Evolutionary conservation across 306 rosid species (phyloP).

Genomic region (Citrullus colocynthis): DNA sequence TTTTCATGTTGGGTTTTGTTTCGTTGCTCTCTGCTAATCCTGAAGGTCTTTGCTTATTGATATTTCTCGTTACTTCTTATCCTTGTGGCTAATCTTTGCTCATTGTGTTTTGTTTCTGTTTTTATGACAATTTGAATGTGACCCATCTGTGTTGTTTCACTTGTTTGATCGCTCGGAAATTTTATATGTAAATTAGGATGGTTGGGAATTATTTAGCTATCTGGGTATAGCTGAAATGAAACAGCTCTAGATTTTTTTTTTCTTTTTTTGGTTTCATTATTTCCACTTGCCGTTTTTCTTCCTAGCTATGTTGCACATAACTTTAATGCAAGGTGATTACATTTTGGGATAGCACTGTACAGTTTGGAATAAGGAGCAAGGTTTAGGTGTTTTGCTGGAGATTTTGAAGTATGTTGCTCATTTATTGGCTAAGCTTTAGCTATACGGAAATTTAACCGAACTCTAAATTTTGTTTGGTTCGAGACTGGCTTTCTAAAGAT

Average conservation of each 20-base stretch:
- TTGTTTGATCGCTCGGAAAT: not conserved
- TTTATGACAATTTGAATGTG: not conserved
- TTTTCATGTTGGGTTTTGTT: not conserved
- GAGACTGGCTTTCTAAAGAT: not conserved
- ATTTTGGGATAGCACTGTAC: not conserved
- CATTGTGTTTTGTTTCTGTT: not conserved
- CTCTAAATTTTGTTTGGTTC: not conserved
- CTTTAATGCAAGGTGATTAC: not conserved
- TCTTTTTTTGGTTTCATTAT: not conserved
- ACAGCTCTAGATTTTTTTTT: not conserved
- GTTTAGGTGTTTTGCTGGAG: not conserved
- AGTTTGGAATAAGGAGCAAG: not conserved
- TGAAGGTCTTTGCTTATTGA: not conserved
- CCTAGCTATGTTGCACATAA: not conserved
- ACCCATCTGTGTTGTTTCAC: not conserved
- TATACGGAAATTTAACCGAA: not conserved
- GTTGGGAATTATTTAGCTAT: not conserved
- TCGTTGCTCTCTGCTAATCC: slow-evolving; percentile 6
- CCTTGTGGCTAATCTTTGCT: not conserved
- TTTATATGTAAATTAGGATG: not conserved
- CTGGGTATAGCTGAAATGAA: not conserved
- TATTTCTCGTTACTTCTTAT: not conserved
- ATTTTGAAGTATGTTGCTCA: not conserved
- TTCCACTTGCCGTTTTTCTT: not conserved
- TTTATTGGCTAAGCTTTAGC: not conserved